Percentiles rank a stretch among this genome's conserved stretches.
These are phyloP conservation scores for Heritiera littoralis DNA, from an alignment of 345 rosid species.

Conservation along the genomic window DNA sequence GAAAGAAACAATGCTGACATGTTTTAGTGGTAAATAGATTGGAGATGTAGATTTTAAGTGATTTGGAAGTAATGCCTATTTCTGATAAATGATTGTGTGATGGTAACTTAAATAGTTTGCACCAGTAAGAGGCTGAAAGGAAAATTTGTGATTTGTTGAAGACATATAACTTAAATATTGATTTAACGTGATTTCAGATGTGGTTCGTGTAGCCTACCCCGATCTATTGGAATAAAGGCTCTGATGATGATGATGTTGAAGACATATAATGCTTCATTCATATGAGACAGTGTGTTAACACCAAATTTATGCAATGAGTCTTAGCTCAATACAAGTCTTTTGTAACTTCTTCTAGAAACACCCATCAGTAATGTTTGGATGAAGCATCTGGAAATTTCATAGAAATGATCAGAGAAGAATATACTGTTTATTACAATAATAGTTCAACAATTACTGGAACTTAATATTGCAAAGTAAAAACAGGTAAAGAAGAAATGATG, in stretches of 20 bases:
- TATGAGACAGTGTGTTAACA: neutral
- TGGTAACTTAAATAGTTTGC: neutral
- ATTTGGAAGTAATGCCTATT: neutral
- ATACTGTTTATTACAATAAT: neutral
- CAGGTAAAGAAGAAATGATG: neutral
- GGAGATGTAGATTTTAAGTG: neutral
- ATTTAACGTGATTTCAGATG: too few species aligned
- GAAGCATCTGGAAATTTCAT: conserved; percentile 2
- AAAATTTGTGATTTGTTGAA: neutral
- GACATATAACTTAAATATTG: neutral
- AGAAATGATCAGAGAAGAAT: neutral
- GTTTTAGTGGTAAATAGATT: neutral
- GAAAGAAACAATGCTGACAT: neutral
- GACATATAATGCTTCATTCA: neutral
- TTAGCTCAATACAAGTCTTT: neutral
- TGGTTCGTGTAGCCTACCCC: too few species aligned
- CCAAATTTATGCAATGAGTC: neutral
- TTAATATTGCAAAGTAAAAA: neutral
- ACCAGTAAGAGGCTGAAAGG: neutral
- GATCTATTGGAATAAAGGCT: too few species aligned
- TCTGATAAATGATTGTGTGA: neutral
- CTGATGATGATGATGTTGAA: neutral
- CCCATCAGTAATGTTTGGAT: neutral
- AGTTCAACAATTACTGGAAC: neutral
- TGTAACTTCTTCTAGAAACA: neutral